Base-by-base conservation (phyloP, 768 basidiomycete species). In the Boletus coccyginus region DNA sequence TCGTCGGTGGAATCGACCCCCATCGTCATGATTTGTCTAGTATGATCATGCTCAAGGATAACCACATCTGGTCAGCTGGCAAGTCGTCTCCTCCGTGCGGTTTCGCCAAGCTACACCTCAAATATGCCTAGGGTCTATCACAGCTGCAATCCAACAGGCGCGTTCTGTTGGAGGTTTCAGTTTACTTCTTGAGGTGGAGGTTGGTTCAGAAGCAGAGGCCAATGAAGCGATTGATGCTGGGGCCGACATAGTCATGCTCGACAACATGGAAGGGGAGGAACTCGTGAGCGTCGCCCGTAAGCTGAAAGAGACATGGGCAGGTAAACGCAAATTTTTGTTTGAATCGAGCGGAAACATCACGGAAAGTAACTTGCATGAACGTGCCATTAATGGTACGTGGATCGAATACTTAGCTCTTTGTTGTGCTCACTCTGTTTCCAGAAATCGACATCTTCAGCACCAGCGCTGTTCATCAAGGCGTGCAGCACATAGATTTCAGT, bases 11-110 rank as follows among this genome's bases (percentile, higher is more conserved):
- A 7, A 89, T 98, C 64, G 96, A 99, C 69, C 77, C 92, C 10
- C 97, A 99, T 76, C 84, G 97, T 24, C 88, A 97, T 62, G 95
- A 98, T 71, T 80, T 98, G n/a, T 94, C 92, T 31, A 92, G 90
- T 69, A 98, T 99, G 97, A 95, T 99, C 67, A 99, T 99, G 97
- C 84, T 99, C 66, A 98, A 98, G 74, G 97, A 99, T 66, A 99
- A 99, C 70, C 97, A 99, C 69, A 92, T 98, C 68, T 98, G 94
- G 95, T 96, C 94, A 4, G 90, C 87, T 42, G 94, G 94, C 87
- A 66, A 58, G 79, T 60, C 31, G 38, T 40, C 27, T 36, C 46
- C 5, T 19, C 12, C 7, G 21, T 42, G 32, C 29, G 33, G 5
- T 54, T 27, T 27, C 24, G 33, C 52, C 40, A 33, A 36, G n/a